Evolutionary conservation across 345 rosid genomes (phyloP), one percentile per base, ranked within the genome.

Genomic region (Clarkia xantiana): DNA sequence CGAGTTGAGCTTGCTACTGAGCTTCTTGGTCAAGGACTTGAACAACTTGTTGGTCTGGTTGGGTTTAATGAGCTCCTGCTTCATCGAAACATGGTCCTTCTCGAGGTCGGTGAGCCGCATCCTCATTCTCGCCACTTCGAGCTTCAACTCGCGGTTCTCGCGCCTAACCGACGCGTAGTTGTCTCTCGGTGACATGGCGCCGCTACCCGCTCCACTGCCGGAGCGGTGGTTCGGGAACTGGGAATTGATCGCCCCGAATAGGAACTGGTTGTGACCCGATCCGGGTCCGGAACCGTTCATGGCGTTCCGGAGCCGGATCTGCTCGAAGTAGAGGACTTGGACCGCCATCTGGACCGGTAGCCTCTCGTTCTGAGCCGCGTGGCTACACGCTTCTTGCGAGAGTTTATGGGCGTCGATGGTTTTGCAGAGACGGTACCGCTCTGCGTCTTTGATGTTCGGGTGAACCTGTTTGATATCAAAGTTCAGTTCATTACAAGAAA

Each of bases 311-410:
- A 91, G 90, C 60, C 94, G 81, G 70, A 82, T 84, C 56, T 91
- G 98, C 74, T 91, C 96, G 11, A 84, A 86, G 67, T 84, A 84
- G 8, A 91, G 65, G 25, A 86, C 96, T 58, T 91, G 96, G 34
- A 91, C 94, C 5, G 98, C 94, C 96, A 84, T 91, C 57, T 86
- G 98, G 22, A 91, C 90, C 0, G 98, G 98, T 14, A 91, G 50
- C 60, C 98, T 81, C 60, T 91, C 98, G 50, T 91, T 86, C 42
- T 91, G 98, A 0, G 95, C 96, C 0, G 96, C 98, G 14, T 91
- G 96, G 71, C 96, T 84, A 69, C 98, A 91, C 25, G 98, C 98
- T 71, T 91, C 98, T 56, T 86, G 96, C n/a, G 98, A 81, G 42
- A 91, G 74, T 67, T 84, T 91, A 61, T 91, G 98, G 50, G 87